phyloP scores from a whole-genome alignment of 1,284 basidiomycete genomes.

The Ceratobasidium theobromae region DNA sequence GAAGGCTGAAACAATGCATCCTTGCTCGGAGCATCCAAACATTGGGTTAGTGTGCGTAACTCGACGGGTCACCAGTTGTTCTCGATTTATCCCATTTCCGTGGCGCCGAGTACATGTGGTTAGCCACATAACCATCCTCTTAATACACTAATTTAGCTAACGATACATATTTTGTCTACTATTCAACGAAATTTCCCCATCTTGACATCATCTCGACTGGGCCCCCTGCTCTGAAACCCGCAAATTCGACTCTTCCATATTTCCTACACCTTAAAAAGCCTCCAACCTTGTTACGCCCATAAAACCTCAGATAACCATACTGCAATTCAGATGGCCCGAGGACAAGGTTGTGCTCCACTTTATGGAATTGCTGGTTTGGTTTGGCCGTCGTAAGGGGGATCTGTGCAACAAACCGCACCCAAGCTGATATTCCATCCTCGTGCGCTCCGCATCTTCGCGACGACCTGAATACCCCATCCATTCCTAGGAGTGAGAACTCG shows the following conservation, averaged over 20 bases:
- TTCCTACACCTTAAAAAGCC: constrained; percentile 19
- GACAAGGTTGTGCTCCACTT: not conserved
- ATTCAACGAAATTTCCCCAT: constrained; percentile 1
- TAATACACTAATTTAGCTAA: too few relatives aligned
- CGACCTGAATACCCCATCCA: constrained; percentile 24
- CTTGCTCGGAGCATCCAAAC: too few relatives aligned
- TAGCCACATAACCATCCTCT: too few relatives aligned
- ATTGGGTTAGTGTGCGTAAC: too few relatives aligned
- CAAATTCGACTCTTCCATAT: constrained; percentile 22
- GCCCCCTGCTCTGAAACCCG: not conserved
- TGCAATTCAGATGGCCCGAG: constrained; percentile 23
- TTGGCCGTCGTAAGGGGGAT: constrained; percentile 21
- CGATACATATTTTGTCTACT: too few relatives aligned
- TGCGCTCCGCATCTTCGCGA: not conserved
- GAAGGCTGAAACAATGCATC: not conserved
- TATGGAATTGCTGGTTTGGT: not conserved
- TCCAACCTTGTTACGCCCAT: not conserved
- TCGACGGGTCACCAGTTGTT: too few relatives aligned
- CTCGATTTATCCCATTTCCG: too few relatives aligned
- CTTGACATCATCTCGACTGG: not conserved
- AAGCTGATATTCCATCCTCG: not conserved
- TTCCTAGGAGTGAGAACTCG: constrained; percentile 12
- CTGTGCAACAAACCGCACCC: constrained; percentile 23
- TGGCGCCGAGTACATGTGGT: too few relatives aligned
- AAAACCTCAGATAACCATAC: constrained; percentile 21